Conservation (phyloP, 805 yeast species). For the Nakazawaea ambrosiae region DNA sequence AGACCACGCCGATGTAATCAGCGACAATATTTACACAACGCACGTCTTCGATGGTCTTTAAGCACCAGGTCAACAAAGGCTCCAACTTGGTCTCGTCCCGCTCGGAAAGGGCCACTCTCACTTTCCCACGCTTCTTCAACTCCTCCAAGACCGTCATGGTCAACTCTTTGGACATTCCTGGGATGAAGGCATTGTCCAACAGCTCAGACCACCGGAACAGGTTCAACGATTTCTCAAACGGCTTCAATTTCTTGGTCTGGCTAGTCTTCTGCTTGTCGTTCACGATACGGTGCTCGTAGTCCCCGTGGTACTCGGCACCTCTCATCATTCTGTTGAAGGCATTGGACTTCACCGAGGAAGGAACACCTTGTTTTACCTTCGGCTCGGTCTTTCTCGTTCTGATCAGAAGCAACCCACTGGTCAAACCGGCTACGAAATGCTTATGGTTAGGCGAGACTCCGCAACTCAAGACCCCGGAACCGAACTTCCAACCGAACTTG, state of each 20-base stretch:
- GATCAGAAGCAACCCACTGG: constrained; percentile 82
- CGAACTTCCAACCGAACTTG: constrained; percentile 95
- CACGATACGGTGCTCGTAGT: constrained; percentile 68
- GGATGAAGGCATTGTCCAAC: constrained; percentile 73
- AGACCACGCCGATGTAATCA: constrained; percentile 59
- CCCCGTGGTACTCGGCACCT: constrained; percentile 89
- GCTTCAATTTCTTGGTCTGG: constrained; percentile 55
- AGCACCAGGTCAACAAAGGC: constrained; percentile 81
- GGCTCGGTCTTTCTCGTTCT: constrained; percentile 78
- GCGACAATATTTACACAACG: constrained; percentile 58
- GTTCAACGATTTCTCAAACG: constrained; percentile 77
- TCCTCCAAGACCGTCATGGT: constrained; percentile 82
- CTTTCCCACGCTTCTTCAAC: constrained; percentile 82
- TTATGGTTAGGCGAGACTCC: constrained; percentile 84
- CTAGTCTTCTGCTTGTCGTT: constrained; percentile 44
- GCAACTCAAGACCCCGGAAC: constrained; percentile 84
- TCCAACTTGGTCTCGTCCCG: constrained; percentile 79
- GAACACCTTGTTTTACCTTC: constrained; percentile 42
- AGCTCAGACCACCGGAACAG: constrained; percentile 93
- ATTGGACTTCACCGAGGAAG: constrained; percentile 41
- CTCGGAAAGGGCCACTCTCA: constrained; percentile 69
- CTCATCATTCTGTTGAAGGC: constrained; percentile 78
- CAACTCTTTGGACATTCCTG: constrained; percentile 73
- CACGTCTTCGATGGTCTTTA: constrained; percentile 69
- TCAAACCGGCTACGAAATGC: constrained; percentile 88